A percentile compares a stretch with the other conserved stretches of the same genome.
These are phyloP conservation scores for Trifolium fragiferum DNA, from an alignment of 306 rosid genomes.

Conservation along the genomic window DNA sequence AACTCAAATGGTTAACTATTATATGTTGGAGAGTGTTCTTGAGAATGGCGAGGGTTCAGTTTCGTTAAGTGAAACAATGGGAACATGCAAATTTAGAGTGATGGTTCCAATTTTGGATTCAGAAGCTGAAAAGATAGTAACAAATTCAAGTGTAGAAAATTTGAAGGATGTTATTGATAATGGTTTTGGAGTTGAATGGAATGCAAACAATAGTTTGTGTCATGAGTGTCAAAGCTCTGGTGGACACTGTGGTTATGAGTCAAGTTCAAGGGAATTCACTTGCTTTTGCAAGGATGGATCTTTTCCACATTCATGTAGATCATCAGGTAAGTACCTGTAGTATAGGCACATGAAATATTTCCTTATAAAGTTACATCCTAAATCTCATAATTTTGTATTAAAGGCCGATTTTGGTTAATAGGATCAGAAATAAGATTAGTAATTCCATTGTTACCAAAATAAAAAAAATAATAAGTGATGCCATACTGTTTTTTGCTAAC, in stretches of 20 bases:
- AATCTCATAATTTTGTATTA: no score
- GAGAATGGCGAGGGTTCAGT: not conserved
- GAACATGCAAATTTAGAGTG: slow-evolving; percentile 42
- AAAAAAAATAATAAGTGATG: no score
- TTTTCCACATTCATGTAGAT: slow-evolving; percentile 40
- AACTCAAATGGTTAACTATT: slow-evolving; percentile 37
- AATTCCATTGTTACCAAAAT: no score
- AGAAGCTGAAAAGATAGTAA: slow-evolving; percentile 2
- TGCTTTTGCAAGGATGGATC: slow-evolving; percentile 61
- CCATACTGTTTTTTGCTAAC: no score
- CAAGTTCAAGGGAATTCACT: slow-evolving; percentile 43
- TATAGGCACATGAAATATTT: no score
- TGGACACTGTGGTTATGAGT: slow-evolving; percentile 58
- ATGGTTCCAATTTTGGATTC: slow-evolving; percentile 45
- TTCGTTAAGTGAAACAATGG: not conserved
- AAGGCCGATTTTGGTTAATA: no score
- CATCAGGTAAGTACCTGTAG: slow-evolving; percentile 40
- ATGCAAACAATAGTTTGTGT: slow-evolving; percentile 50
- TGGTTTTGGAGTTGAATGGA: slow-evolving; percentile 61
- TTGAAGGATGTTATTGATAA: slow-evolving; percentile 42
- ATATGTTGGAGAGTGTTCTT: not conserved
- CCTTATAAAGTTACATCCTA: no score
- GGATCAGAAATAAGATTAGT: no score
- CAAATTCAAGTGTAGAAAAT: slow-evolving; percentile 11
- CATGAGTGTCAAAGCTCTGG: slow-evolving; percentile 45